Evolutionary conservation across 2,329 filamentous ascomycete genomes (phyloP), one percentile per base, ranked within the genome.

Genomic region (Scedosporium aurantiacum): DNA sequence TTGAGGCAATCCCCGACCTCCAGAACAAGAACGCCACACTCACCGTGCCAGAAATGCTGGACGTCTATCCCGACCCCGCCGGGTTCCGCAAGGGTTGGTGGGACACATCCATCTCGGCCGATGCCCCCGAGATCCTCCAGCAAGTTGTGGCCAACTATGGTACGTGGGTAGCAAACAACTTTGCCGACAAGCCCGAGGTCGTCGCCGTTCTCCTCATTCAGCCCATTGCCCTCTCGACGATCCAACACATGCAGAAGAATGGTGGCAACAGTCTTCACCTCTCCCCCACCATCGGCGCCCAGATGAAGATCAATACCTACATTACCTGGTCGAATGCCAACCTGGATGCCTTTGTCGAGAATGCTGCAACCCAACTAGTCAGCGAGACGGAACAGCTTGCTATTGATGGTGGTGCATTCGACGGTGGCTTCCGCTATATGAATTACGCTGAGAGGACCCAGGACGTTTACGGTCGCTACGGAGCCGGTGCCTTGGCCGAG

Each of bases 391-490:
- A 65, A 18, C 65, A 65, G 3, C 58, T 62, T 25, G 62, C 64
- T 2, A 52, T 32, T 25, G 41, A 37, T 18, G 41, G 21, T 21
- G 27, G 28, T 10, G 55, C 54, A 3, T 61, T 61, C 18, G 56
- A 58, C 63, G 32, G 43, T 5, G 18, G 55, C 14, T 70, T 66
- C 40, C 37, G 67, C 18, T 79, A 78, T 64, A 71, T 79, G 64
- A 79, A 79, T 66, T 78, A 79, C 63, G 76, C 75, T 1, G 69
- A 70, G 27, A 61, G 65, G 40, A 70, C 67, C 18, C 75, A 79
- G 66, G 68, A 74, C 40, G 72, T 74, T 1, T 67, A 78, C 57
- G 62, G 63, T 23, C 66, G 72, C 4, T 79, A 78, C 62, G 74
- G 76, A 0, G 58, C 66, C 6, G 69, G 68, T n/a, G 78, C 74